phyloP scores from a whole-genome alignment of 768 basidiomycete species.

The Chiua virens region DNA sequence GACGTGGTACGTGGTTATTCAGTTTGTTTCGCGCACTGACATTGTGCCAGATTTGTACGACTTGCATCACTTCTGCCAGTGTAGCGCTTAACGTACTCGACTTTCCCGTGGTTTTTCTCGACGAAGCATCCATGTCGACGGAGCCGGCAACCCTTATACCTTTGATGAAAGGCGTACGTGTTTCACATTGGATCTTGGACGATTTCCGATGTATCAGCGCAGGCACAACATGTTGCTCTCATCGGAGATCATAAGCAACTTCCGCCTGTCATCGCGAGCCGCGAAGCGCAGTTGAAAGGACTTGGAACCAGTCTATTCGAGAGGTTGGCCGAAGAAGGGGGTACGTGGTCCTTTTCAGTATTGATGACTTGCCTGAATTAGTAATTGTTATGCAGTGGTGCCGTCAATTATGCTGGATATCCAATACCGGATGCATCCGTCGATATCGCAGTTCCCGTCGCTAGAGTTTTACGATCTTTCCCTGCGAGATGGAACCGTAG shows the following conservation, averaged over 20 bases:
- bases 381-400: slow-evolving; percentile 48
- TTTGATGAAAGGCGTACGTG: slow-evolving; percentile 88
- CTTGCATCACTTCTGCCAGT: slow-evolving; percentile 78
- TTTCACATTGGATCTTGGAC: slow-evolving; percentile 6
- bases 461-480: slow-evolving; percentile 75
- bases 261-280: slow-evolving; percentile 82
- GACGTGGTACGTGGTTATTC: slow-evolving; percentile 62
- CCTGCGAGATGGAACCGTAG: slow-evolving; percentile 75
- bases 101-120: slow-evolving; percentile 91
- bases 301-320: slow-evolving; percentile 86
- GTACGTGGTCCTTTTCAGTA: slow-evolving; percentile 45
- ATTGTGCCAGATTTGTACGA: slow-evolving; percentile 73
- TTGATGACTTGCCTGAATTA: slow-evolving; percentile 2
- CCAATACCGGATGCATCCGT: slow-evolving; percentile 97
- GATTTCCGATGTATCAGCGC: slow-evolving; percentile 15
- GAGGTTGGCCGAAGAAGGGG: slow-evolving; percentile 76
- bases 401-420: slow-evolving; percentile 89
- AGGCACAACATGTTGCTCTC: slow-evolving; percentile 82
- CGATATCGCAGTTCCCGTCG: slow-evolving; percentile 85
- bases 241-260: slow-evolving; percentile 98
- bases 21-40: slow-evolving; percentile 6
- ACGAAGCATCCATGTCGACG: slow-evolving; percentile 96
- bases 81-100: slow-evolving; percentile 67
- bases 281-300: slow-evolving; percentile 70
- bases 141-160: slow-evolving; percentile 91